Conservation (phyloP, 441 rosid genomes). For the California macrophylla region DNA sequence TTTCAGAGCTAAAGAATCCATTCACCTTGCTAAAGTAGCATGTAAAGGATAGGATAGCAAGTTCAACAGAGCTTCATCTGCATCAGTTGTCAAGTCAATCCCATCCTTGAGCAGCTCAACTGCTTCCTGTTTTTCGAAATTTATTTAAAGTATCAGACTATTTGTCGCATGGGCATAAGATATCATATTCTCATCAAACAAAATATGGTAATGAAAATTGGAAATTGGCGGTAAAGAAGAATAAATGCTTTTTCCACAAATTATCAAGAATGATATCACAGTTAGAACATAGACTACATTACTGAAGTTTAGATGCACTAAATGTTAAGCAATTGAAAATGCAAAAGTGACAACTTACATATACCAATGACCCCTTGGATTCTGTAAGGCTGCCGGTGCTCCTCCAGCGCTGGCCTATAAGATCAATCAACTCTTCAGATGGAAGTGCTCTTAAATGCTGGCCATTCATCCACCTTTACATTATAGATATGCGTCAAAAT, state of each 20-base stretch:
- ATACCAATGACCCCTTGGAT: conserved; percentile 57
- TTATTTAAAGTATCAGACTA: neutral
- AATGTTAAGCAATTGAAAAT: neutral
- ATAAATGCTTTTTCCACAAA: neutral
- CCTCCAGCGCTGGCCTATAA: conserved; percentile 84
- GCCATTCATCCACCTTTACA: conserved; percentile 93
- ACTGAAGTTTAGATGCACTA: neutral
- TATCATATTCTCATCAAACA: neutral
- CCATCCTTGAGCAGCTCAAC: conserved; percentile 84
- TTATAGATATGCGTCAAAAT: conserved; percentile 4
- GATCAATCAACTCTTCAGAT: conserved; percentile 43
- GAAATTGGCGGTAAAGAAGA: neutral
- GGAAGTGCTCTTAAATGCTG: conserved; percentile 69
- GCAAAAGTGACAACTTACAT: conserved; percentile 35
- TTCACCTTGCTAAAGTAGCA: conserved; percentile 56
- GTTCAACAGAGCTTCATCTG: conserved; percentile 62
- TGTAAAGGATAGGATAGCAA: conserved; percentile 78
- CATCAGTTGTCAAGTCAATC: conserved; percentile 78
- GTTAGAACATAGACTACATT: neutral
- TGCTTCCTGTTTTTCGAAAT: conserved; percentile 49
- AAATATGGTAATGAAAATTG: neutral
- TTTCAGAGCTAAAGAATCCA: neutral
- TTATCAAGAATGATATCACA: neutral
- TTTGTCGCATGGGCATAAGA: neutral
- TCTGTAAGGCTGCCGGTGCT: conserved; percentile 43